Evolutionary conservation across 352 stramenopile genomes (phyloP).

Genomic region (Phytophthora multivora): DNA sequence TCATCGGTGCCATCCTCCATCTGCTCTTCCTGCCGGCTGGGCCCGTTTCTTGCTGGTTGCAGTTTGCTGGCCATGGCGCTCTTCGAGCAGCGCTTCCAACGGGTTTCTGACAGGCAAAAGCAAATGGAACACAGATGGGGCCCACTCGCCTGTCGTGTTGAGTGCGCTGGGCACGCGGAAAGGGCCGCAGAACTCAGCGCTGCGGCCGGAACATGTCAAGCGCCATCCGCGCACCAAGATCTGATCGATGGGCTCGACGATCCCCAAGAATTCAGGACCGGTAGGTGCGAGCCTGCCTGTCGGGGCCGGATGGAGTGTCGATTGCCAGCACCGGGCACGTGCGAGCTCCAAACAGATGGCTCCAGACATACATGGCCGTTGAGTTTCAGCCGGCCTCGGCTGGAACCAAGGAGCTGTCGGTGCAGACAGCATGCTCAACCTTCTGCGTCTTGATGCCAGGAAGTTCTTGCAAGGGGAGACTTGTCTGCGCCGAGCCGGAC

Average conservation of each 20-base stretch:
- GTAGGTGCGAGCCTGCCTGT: constrained; percentile 10
- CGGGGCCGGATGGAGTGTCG: constrained; percentile 18
- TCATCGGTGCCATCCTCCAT: constrained; percentile 22
- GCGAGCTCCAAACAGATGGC: constrained; percentile 24
- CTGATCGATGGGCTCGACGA: constrained; percentile 9
- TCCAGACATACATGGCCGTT: constrained; percentile 13
- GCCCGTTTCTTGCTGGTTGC: constrained; percentile 36
- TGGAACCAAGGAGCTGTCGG: constrained; percentile 21
- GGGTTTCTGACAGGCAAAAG: not conserved
- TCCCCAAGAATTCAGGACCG: constrained; percentile 2
- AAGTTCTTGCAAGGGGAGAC: not conserved
- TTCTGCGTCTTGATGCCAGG: not conserved
- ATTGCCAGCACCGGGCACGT: constrained; percentile 29
- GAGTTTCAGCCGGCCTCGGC: constrained; percentile 19
- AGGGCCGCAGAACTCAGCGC: constrained; percentile 5
- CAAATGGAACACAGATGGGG: not conserved
- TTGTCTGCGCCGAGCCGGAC: constrained; percentile 22
- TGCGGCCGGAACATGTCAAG: constrained; percentile 23
- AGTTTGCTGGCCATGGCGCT: constrained; percentile 13
- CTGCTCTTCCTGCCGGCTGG: constrained; percentile 15
- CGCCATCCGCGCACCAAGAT: constrained; percentile 28
- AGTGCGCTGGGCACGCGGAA: constrained; percentile 7
- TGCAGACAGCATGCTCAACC: constrained; percentile 19
- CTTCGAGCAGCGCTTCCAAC: not conserved
- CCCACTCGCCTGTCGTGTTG: constrained; percentile 2